Evolutionary conservation across 225 moss, liverwort and hornwort genomes (phyloP).

Genomic region (Physcomitrium patens): DNA sequence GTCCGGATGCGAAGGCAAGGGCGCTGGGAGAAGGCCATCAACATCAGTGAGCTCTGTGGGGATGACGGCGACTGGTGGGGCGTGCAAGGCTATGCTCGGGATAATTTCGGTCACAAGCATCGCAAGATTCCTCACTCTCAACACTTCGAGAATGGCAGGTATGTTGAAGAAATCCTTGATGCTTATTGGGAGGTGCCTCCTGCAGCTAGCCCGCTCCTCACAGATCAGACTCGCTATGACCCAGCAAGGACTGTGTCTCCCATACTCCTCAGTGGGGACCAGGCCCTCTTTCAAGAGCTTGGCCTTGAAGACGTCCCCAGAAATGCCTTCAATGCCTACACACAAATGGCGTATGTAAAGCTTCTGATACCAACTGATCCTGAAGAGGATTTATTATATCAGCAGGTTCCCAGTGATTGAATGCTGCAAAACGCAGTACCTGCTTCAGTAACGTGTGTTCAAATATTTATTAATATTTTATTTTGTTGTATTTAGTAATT

Average conservation of each 20-base stretch:
- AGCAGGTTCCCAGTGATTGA: no score
- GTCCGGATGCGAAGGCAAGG: slow-evolving; percentile 18
- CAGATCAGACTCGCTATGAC: slow-evolving; percentile 38
- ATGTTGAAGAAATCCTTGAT: slow-evolving; percentile 29
- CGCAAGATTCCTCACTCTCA: slow-evolving; percentile 26
- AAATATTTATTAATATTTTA: no score
- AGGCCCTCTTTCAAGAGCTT: slow-evolving; percentile 2
- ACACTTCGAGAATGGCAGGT: slow-evolving; percentile 36
- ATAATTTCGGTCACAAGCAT: slow-evolving; percentile 31
- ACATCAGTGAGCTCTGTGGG: slow-evolving; percentile 40
- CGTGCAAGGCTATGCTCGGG: slow-evolving; percentile 27
- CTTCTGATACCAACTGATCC: not conserved
- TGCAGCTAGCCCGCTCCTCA: slow-evolving; percentile 28
- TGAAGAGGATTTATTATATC: not conserved
- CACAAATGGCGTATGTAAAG: slow-evolving; percentile 27
- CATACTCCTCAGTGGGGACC: slow-evolving; percentile 23
- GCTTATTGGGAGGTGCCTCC: slow-evolving; percentile 42
- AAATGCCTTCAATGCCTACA: slow-evolving; percentile 26
- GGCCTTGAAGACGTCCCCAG: slow-evolving; percentile 1
- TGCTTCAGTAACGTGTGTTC: no score
- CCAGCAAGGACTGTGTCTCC: slow-evolving; percentile 29
- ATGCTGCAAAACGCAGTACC: no score
- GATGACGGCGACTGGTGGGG: slow-evolving; percentile 39
- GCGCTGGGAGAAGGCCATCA: slow-evolving; percentile 35
- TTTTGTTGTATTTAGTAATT: no score